phyloP scores from a whole-genome alignment of 2,329 filamentous ascomycete genomes.

The Pochonia chlamydosporia region DNA sequence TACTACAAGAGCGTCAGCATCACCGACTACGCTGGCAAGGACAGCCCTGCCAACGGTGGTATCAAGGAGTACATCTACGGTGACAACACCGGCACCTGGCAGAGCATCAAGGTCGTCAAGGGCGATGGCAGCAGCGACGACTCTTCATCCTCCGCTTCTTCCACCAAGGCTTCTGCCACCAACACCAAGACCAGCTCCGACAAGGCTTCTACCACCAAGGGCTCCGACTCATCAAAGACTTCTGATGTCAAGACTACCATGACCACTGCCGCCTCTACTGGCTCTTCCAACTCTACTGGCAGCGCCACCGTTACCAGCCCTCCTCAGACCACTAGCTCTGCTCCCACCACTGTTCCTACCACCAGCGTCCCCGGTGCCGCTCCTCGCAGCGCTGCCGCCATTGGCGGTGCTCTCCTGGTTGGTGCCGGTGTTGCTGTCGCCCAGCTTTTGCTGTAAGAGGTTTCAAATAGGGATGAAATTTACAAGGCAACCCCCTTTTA shows the following conservation, averaged over 20 bases:
- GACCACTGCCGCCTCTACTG: conserved; percentile 12
- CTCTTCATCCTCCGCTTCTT: conserved; percentile 57
- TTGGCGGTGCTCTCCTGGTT: conserved; percentile 21
- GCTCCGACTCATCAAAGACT: conserved; percentile 12
- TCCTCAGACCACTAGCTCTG: neutral
- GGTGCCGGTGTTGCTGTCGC: conserved; percentile 22
- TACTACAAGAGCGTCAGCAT: conserved; percentile 40
- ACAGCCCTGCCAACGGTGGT: conserved; percentile 23
- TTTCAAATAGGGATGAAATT: neutral
- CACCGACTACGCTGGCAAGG: conserved; percentile 36
- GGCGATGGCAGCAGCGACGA: conserved; percentile 66
- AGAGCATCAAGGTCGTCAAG: conserved; percentile 58
- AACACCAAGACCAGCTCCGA: conserved; percentile 49
- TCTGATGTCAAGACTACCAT: conserved; percentile 16
- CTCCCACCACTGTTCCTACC: conserved; percentile 8
- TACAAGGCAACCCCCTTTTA: conserved; percentile 7
- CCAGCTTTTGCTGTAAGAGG: conserved; percentile 23
- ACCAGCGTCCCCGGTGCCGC: conserved; percentile 19
- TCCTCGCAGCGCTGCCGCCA: conserved; percentile 15
- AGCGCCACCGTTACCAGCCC: neutral
- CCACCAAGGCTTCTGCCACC: conserved; percentile 30
- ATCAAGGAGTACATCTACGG: conserved; percentile 36
- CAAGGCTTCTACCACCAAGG: conserved; percentile 34
- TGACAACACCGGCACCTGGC: conserved; percentile 33
- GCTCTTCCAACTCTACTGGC: conserved; percentile 10